These are phyloP conservation scores for Conringia planisiliqua DNA, from an alignment of 345 rosid genomes.

Conservation along the genomic window DNA sequence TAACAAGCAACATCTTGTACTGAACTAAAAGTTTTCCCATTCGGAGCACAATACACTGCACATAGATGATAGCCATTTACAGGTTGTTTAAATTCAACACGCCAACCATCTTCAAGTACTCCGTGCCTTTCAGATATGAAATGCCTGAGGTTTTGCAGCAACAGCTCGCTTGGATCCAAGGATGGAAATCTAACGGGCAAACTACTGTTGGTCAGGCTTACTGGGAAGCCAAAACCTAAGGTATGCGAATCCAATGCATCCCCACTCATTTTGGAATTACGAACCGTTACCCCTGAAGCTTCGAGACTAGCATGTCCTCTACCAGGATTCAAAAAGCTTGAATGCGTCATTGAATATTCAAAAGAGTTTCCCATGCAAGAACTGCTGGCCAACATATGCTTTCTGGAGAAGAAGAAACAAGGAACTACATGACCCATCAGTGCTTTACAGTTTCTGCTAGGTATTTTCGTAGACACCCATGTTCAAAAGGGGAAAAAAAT, in stretches of 20 bases:
- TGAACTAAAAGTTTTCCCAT: conserved; percentile 75
- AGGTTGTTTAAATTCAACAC: conserved; percentile 63
- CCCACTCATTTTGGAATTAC: conserved; percentile 39
- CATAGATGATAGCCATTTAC: conserved; percentile 43
- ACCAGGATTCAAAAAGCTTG: conserved; percentile 40
- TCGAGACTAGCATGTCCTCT: conserved; percentile 49
- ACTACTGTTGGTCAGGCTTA: conserved; percentile 44
- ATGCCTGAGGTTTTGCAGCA: conserved; percentile 73
- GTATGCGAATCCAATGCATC: conserved; percentile 43
- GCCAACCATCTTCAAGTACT: conserved; percentile 82
- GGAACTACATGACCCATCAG: conserved; percentile 33
- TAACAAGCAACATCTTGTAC: conserved; percentile 77
- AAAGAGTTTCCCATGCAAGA: conserved; percentile 53
- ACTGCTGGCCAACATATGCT: conserved; percentile 47
- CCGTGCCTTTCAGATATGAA: conserved; percentile 82
- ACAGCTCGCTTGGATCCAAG: conserved; percentile 56
- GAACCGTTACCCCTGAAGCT: conserved; percentile 43
- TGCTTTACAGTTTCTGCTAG: conserved; percentile 20
- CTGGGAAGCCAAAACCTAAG: conserved; percentile 49
- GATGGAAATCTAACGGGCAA: conserved; percentile 50
- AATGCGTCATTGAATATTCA: conserved; percentile 47
- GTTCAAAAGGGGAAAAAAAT: neutral
- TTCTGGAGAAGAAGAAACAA: conserved; percentile 55
- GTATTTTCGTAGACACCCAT: conserved; percentile 8
- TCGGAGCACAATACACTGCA: conserved; percentile 74